Base-by-base conservation (phyloP, 23 red algal genomes). In the Agarophyton chilense region DNA sequence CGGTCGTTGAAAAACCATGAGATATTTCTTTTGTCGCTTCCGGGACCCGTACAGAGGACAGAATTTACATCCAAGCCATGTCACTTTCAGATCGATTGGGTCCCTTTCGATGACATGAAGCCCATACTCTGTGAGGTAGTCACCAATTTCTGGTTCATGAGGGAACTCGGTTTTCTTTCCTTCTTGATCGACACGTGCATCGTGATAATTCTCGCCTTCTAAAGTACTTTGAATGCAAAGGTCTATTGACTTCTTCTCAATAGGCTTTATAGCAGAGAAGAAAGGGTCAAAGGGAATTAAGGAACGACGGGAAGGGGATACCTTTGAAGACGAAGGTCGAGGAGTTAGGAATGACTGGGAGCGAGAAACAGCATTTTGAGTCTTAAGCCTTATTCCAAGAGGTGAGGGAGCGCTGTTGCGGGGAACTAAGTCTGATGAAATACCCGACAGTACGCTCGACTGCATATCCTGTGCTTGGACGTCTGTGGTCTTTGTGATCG, bases 61-160 rank as follows among this genome's bases (percentile, higher is more conserved):
- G 29, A 74, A 74, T 18, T 74, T 74, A 47, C 68, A 74, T 11
- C 40, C 68, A 1, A 74, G 68, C 68, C 68, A 74, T 26, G 43
- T 74, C 6, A 74, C 68, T 35, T 74, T 16, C 3, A 24, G 21
- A 74, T 31, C 4, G 45, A 9, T 24, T 74, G 38, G 40, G 13
- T 74, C 68, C 25, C 68, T 74, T 49, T 47, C 68, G 9, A 74
- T 49, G 18, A 74, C 33, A 47, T 74, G 68, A 25, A 74, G 68
- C 43, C 68, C 68, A 74, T 74, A 74, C 6, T 74, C 39, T 49
- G 25, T 46, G 21, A 74, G 18, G 14, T 46, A 49, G 7, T 29
- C 25, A 0, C 26, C 25, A 74, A 74, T 74, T 31, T 74, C 10
- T 33, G 40, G 68, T 65, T 65, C 60, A 10, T 65, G 9, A 38